Percentiles rank a stretch among this genome's conserved stretches.
These are phyloP conservation scores for Aspergillus steynii DNA, from an alignment of 495 filamentous ascomycete genomes.

Conservation along the genomic window DNA sequence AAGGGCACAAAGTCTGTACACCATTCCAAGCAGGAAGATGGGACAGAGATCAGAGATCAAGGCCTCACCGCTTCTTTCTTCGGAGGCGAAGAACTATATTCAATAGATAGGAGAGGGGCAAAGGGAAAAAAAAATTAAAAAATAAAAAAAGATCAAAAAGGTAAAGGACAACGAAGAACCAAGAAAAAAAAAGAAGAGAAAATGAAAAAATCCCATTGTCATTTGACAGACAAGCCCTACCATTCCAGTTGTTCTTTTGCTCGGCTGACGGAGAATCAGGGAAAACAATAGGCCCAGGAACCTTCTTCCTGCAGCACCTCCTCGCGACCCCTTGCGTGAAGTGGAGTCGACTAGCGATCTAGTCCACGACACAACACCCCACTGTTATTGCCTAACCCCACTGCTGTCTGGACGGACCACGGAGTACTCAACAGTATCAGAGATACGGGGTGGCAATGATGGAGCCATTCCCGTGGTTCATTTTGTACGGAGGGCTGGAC, in stretches of 20 bases:
- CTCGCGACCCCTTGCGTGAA: constrained; percentile 28
- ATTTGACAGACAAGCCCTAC: constrained; percentile 24
- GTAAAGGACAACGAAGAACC: background rate
- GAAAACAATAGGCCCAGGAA: constrained; percentile 25
- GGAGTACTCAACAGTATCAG: constrained; percentile 19
- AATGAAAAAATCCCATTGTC: constrained; percentile 7
- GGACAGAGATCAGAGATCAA: constrained; percentile 6
- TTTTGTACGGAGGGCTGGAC: background rate
- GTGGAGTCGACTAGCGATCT: constrained; percentile 19
- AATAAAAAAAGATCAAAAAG: background rate
- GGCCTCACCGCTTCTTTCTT: constrained; percentile 23
- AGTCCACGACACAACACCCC: constrained; percentile 19
- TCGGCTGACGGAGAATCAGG: constrained; percentile 16
- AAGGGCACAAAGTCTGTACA: constrained; percentile 14
- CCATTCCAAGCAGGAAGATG: background rate
- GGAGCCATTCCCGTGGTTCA: background rate
- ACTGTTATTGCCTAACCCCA: constrained; percentile 16
- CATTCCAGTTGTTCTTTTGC: constrained; percentile 19
- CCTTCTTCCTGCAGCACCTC: constrained; percentile 25
- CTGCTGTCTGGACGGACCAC: constrained; percentile 10
- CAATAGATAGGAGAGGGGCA: background rate
- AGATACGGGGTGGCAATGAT: constrained; percentile 10
- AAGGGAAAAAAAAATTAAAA: background rate
- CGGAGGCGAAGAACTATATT: background rate
- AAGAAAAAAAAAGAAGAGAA: constrained; percentile 2